phyloP scores from a whole-genome alignment of 2,329 filamentous ascomycete genomes.

The Zasmidium cellare region DNA sequence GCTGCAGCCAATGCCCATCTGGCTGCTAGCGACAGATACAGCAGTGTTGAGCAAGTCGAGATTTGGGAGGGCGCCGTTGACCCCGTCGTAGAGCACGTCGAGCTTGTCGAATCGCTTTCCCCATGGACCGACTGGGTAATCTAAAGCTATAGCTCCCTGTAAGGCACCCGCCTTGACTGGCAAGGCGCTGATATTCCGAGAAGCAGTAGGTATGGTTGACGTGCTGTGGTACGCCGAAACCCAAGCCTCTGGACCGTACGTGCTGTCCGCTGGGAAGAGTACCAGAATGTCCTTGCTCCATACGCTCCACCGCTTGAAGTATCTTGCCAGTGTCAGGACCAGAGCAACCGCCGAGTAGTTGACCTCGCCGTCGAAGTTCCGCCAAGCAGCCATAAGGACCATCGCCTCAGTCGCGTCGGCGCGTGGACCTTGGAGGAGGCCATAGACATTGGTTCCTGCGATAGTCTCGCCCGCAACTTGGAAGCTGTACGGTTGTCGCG shows the following conservation, averaged over 20 bases:
- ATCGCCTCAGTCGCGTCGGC: slow-evolving; percentile 97
- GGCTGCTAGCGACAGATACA: slow-evolving; percentile 79
- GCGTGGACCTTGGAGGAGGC: slow-evolving; percentile 86
- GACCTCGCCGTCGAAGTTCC: slow-evolving; percentile 72
- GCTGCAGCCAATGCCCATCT: slow-evolving; percentile 84
- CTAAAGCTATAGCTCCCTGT: slow-evolving; percentile 89
- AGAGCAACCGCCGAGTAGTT: slow-evolving; percentile 88
- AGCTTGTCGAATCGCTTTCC: slow-evolving; percentile 82
- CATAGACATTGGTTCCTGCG: slow-evolving; percentile 87
- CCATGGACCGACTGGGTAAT: slow-evolving; percentile 71
- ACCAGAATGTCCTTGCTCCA: slow-evolving; percentile 99
- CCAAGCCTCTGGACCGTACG: slow-evolving; percentile 91
- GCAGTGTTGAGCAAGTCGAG: slow-evolving; percentile 95
- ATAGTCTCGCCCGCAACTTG: slow-evolving; percentile 71
- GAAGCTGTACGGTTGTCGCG: slow-evolving; percentile 85
- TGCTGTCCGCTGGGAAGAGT: slow-evolving; percentile 83
- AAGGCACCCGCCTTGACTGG: slow-evolving; percentile 90
- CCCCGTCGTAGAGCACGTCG: slow-evolving; percentile 90
- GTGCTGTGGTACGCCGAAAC: slow-evolving; percentile 96
- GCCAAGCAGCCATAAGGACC: slow-evolving; percentile 87
- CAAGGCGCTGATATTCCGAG: slow-evolving; percentile 64
- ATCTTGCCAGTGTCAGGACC: slow-evolving; percentile 81
- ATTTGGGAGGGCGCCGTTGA: slow-evolving; percentile 94
- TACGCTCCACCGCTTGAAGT: slow-evolving; percentile 96
- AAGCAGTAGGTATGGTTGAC: slow-evolving; percentile 62